Evolutionary conservation across 129 eudicot species (phyloP), one percentile per base, ranked within the genome.

Genomic region (Artemisia tridentata): DNA sequence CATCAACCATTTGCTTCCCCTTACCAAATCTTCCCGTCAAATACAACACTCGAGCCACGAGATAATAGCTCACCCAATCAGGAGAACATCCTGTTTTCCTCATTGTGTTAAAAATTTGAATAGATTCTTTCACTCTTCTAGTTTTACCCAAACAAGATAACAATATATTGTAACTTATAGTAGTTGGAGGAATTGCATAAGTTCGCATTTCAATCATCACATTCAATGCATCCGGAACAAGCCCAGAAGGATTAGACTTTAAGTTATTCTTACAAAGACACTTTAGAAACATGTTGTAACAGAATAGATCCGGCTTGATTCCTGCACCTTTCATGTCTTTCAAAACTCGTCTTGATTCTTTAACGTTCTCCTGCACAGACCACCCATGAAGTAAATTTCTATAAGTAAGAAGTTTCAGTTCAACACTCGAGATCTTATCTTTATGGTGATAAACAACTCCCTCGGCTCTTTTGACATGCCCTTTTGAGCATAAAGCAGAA

Each of bases 11-110:
- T 76, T 77, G 86, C 70, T 84, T 81, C 48, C 92, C 85, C 71
- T 84, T 87, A 11, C 92, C 92, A 66, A 87, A 87, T 74, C 92
- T 79, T 48, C 92, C 86, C 0, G 76, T 79, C 77, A 87, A 56
- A 82, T 84, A 87, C 67, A 67, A 74, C 69, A 86, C 92, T 63
- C 88, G 65, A 2, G 81, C 82, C 55, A 87, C 85, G 49, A 87
- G 86, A 77, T 81, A 84, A 69, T 87, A 87, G 70, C 75, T 84
- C n/a, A 82, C 69, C 89, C 92, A 87, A 71, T 87, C 92, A 62
- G 83, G 86, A 61, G 63, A 68, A 73, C 86, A 81, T 51, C 84
- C 83, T 1, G 85, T 61, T 45, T 77, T 80, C 16, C 74, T 81
- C 92, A 87, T 87, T 5, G 76, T 65, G 62, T 73, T 71, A 25